phyloP scores from a whole-genome alignment of 495 filamentous ascomycete species.

The Penicillium diatomitis region DNA sequence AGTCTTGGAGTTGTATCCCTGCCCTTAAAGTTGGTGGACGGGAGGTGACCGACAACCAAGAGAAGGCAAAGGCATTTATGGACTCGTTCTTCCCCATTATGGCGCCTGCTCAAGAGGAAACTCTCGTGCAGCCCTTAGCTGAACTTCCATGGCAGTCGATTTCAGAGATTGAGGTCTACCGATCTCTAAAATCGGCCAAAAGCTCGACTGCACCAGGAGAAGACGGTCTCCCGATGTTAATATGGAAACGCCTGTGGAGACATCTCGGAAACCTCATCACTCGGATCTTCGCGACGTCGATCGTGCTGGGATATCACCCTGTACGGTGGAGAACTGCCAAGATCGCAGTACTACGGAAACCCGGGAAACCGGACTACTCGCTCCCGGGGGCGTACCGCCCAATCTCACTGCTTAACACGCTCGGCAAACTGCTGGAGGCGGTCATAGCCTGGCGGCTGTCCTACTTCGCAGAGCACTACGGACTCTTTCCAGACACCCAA shows the following conservation, averaged over 20 bases:
- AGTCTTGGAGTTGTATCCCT: slow-evolving; percentile 12
- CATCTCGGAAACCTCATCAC: slow-evolving; percentile 10
- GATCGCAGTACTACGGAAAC: slow-evolving; percentile 20
- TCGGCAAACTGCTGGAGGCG: slow-evolving; percentile 19
- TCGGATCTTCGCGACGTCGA: slow-evolving; percentile 10
- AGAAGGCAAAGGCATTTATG: slow-evolving; percentile 16
- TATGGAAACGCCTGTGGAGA: slow-evolving; percentile 17
- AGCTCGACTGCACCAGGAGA: slow-evolving; percentile 14
- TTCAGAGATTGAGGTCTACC: slow-evolving; percentile 15
- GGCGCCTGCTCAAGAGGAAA: slow-evolving; percentile 2
- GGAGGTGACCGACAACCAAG: slow-evolving; percentile 12
- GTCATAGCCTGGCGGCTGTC: slow-evolving; percentile 15
- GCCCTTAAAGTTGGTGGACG: slow-evolving; percentile 3
- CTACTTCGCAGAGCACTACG: slow-evolving; percentile 13
- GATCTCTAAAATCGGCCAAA: slow-evolving; percentile 14
- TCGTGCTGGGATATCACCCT: slow-evolving; percentile 15
- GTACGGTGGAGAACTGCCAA: slow-evolving; percentile 6
- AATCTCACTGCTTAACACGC: slow-evolving; percentile 22
- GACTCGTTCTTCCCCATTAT: slow-evolving; percentile 22
- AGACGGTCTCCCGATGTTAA: slow-evolving; percentile 13
- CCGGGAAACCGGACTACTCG: slow-evolving; percentile 17
- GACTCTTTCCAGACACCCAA: slow-evolving; percentile 16
- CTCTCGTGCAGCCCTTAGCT: background rate
- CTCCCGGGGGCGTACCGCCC: slow-evolving; percentile 11
- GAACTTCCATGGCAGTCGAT: slow-evolving; percentile 17